These are phyloP conservation scores for Pseudonectria buxi DNA, from an alignment of 2,329 filamentous ascomycete genomes.

Conservation along the genomic window DNA sequence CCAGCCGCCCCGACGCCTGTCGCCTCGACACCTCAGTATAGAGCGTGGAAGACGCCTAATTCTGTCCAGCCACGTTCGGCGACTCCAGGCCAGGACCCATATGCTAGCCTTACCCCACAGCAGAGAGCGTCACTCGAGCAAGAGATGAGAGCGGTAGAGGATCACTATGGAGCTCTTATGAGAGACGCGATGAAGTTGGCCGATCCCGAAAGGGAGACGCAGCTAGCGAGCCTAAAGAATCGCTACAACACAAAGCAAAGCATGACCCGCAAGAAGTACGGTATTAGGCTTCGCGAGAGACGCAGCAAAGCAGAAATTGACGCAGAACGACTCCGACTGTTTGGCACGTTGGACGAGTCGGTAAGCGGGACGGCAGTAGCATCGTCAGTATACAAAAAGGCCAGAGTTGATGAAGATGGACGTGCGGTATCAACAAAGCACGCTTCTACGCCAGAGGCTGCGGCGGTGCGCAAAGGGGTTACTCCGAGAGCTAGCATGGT, in stretches of 20 bases:
- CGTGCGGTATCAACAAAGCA: conserved; percentile 1
- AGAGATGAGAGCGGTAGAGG: conserved; percentile 25
- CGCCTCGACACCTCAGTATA: no score
- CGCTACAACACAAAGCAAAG: conserved; percentile 50
- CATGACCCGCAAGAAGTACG: conserved; percentile 50
- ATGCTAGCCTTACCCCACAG: conserved; percentile 35
- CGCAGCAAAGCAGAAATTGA: conserved; percentile 41
- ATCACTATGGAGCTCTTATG: conserved; percentile 35
- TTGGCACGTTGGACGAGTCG: conserved; percentile 12
- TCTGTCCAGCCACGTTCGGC: conserved; percentile 3
- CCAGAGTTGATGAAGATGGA: conserved; percentile 10
- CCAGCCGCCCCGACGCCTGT: no score
- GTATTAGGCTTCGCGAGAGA: conserved; percentile 46
- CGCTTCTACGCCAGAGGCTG: conserved; percentile 4
- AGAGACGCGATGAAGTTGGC: conserved; percentile 33
- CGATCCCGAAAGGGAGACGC: conserved; percentile 26
- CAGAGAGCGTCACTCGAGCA: conserved; percentile 18
- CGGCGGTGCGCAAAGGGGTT: conserved; percentile 20
- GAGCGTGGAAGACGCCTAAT: no score
- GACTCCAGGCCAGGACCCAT: conserved; percentile 31
- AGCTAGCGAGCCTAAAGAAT: conserved; percentile 41
- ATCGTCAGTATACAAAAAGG: conserved; percentile 17
- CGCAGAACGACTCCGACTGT: conserved; percentile 34
- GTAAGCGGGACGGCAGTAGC: conserved; percentile 5
- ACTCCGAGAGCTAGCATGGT: conserved; percentile 21